These are phyloP conservation scores for Ajuga reptans DNA, from an alignment of 305 asterid genomes.

Conservation along the genomic window DNA sequence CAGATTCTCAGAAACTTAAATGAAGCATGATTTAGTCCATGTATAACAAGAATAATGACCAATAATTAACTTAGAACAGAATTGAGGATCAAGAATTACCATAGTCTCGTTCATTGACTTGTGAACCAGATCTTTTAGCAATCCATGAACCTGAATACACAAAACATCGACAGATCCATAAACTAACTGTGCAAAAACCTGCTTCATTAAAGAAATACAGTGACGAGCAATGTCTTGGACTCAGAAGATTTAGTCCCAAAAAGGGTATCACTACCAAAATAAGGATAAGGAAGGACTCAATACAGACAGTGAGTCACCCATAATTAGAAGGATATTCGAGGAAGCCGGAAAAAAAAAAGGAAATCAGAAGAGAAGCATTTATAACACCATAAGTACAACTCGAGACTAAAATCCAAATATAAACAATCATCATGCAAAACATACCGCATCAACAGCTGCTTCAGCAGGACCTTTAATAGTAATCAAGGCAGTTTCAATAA, in stretches of 20 bases:
- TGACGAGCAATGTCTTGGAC: not conserved
- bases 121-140: slow-evolving; percentile 63
- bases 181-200: not conserved
- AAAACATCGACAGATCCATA: slow-evolving; percentile 1
- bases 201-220: not conserved
- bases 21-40: not conserved
- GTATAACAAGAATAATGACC: not conserved
- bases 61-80: not conserved
- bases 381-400: not conserved
- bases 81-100: slow-evolving; percentile 31
- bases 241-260: not conserved
- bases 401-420: not conserved
- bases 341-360: not conserved
- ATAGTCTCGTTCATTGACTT: slow-evolving; percentile 62
- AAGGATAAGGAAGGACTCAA: not conserved
- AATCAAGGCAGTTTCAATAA: slow-evolving; percentile 58
- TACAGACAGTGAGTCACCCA: not conserved
- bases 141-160: slow-evolving; percentile 50
- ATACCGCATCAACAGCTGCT: slow-evolving; percentile 73
- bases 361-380: not conserved
- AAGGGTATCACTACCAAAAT: not conserved
- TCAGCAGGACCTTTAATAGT: slow-evolving; percentile 75
- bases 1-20: not conserved
- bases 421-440: not conserved
- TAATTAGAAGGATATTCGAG: not conserved